Percentiles rank a stretch among this genome's conserved stretches.
Evolutionary conservation across 2,329 filamentous ascomycete species (phyloP).

Genomic region (Arachnomyces sp.): DNA sequence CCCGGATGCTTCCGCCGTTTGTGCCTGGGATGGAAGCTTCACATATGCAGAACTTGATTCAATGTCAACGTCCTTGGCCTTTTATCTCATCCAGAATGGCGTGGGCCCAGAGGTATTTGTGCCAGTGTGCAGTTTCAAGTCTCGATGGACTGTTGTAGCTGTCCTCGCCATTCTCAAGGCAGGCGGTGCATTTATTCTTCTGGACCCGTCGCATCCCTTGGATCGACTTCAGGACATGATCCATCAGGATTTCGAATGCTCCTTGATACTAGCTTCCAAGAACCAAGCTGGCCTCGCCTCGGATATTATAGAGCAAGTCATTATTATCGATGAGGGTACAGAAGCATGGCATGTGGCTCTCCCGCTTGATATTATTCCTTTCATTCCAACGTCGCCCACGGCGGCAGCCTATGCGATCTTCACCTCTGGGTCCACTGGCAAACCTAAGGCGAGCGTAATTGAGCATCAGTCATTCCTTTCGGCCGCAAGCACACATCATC

Average conservation of each 20-base stretch:
- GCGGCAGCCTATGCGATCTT: no score
- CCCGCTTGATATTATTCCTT: no score
- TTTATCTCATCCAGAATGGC: background rate
- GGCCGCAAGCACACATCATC: no score
- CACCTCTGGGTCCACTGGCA: no score
- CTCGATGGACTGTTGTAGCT: slow-evolving; percentile 9
- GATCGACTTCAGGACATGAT: slow-evolving; percentile 1
- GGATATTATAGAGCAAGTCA: no score
- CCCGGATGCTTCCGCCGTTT: slow-evolving; percentile 8
- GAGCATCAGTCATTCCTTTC: background rate
- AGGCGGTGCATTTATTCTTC: slow-evolving; percentile 10
- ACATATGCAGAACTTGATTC: slow-evolving; percentile 6
- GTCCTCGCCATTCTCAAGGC: slow-evolving; percentile 13
- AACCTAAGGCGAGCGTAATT: background rate
- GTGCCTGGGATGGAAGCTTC: slow-evolving; percentile 13
- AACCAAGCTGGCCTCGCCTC: no score
- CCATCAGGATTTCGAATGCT: no score
- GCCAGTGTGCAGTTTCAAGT: slow-evolving; percentile 13
- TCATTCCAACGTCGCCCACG: no score
- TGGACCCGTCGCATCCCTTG: slow-evolving; percentile 10
- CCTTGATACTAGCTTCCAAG: no score
- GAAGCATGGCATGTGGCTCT: no score
- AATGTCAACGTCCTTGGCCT: background rate
- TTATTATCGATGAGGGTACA: no score
- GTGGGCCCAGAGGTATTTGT: slow-evolving; percentile 7